Evolutionary conservation across 176 grass and related monocot species (phyloP).

Genomic region (Carex pumila): DNA sequence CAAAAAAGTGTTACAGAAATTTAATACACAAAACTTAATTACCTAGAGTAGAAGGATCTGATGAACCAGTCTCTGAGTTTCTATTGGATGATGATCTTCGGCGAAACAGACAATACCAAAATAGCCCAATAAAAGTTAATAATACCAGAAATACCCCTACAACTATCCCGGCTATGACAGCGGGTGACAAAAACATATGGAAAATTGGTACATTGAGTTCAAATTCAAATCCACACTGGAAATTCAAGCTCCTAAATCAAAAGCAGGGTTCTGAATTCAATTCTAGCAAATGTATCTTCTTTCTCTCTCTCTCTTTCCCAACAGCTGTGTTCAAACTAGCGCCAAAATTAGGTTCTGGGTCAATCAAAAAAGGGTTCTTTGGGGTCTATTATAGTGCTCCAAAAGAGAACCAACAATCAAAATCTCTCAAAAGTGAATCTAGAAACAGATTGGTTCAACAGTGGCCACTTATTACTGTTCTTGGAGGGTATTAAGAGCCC

Average conservation of each 20-base stretch:
- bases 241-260: background rate
- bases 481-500: background rate
- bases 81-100: slow-evolving; percentile 30
- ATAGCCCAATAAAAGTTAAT: slow-evolving; percentile 16
- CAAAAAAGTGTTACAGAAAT: background rate
- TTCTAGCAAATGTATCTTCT: slow-evolving; percentile 10
- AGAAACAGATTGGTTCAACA: slow-evolving; percentile 18
- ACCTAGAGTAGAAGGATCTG: slow-evolving; percentile 70
- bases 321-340: slow-evolving; percentile 8
- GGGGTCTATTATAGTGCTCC: background rate
- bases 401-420: slow-evolving; percentile 9
- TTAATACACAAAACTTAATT: slow-evolving; percentile 15
- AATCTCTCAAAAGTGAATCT: slow-evolving; percentile 16
- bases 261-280: slow-evolving; percentile 24
- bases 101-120: slow-evolving; percentile 31
- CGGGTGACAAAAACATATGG: slow-evolving; percentile 58
- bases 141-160: slow-evolving; percentile 34
- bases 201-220: slow-evolving; percentile 67
- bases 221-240: slow-evolving; percentile 16
- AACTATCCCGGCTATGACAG: slow-evolving; percentile 53
- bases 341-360: slow-evolving; percentile 10
- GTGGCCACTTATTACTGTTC: slow-evolving; percentile 15
- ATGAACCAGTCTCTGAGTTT: slow-evolving; percentile 76
- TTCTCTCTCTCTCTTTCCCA: background rate
- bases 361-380: background rate